Conservation (phyloP, 2,329 filamentous ascomycete species). For the Simplicillium aogashimaense region DNA sequence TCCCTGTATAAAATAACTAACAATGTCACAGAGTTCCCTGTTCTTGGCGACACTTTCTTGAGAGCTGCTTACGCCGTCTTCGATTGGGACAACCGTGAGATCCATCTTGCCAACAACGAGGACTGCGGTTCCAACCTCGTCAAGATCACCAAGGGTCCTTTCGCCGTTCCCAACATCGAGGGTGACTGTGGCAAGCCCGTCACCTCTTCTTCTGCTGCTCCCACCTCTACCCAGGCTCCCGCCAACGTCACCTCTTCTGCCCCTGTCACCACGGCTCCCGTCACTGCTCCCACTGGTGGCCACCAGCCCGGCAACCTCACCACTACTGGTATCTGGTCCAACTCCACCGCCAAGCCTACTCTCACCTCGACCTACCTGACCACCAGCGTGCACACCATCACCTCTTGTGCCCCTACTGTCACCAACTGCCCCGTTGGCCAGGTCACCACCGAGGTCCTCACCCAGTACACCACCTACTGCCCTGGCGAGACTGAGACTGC, state of each 20-base stretch:
- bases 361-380: slow-evolving; percentile 23
- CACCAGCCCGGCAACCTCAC: neutral
- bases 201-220: neutral
- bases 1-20: neutral
- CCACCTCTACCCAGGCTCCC: neutral
- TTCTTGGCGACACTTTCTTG: slow-evolving; percentile 35
- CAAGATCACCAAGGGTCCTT: slow-evolving; percentile 27
- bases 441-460: slow-evolving; percentile 21
- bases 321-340: neutral
- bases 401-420: slow-evolving; percentile 39
- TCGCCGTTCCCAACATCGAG: slow-evolving; percentile 19
- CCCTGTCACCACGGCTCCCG: neutral
- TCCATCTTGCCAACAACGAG: slow-evolving; percentile 25
- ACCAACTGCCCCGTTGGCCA: slow-evolving; percentile 34
- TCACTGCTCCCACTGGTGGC: neutral
- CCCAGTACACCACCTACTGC: slow-evolving; percentile 26
- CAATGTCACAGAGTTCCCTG: slow-evolving; percentile 16
- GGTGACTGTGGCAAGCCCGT: slow-evolving; percentile 17
- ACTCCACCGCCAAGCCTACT: slow-evolving; percentile 4
- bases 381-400: slow-evolving; percentile 40
- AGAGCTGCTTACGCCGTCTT: slow-evolving; percentile 33
- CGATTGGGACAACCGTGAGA: slow-evolving; percentile 27
- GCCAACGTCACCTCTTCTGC: neutral
- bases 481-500: slow-evolving; percentile 14
- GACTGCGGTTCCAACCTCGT: slow-evolving; percentile 28